Percentiles rank a stretch among this genome's conserved stretches.
phyloP scores from a whole-genome alignment of 1,284 basidiomycete genomes.

The Kalmanozyma brasiliensis region DNA sequence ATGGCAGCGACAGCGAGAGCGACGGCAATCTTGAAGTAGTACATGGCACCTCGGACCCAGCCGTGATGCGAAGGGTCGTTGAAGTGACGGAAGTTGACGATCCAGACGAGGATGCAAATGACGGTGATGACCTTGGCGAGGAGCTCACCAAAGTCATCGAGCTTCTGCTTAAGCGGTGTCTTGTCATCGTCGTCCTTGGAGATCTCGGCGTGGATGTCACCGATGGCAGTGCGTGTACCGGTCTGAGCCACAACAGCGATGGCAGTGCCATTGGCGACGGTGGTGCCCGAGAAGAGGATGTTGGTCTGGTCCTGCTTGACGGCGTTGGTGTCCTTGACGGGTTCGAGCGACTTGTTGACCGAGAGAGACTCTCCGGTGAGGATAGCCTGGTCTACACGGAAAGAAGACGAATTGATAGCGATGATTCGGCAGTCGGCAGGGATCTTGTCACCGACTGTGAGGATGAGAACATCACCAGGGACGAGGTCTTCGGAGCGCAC shows the following conservation, averaged over 20 bases:
- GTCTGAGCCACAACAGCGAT: constrained; percentile 60
- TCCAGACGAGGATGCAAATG: constrained; percentile 67
- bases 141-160: constrained; percentile 67
- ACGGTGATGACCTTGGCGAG: constrained; percentile 66
- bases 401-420: constrained; percentile 59
- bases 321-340: constrained; percentile 53
- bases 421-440: constrained; percentile 66
- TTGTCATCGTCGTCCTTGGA: constrained; percentile 62
- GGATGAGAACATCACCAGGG: constrained; percentile 64
- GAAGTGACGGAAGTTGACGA: constrained; percentile 67
- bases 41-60: constrained; percentile 64
- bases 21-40: constrained; percentile 68
- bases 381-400: constrained; percentile 67
- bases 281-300: constrained; percentile 66
- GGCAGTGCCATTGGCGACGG: constrained; percentile 61
- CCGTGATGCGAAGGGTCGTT: constrained; percentile 66
- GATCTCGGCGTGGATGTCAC: constrained; percentile 65
- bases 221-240: constrained; percentile 64
- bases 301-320: constrained; percentile 68
- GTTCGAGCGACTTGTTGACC: constrained; percentile 61
- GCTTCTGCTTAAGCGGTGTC: constrained; percentile 66
- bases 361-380: constrained; percentile 65
- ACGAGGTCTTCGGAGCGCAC: constrained; percentile 60
- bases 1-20: constrained; percentile 67
- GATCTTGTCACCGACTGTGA: constrained; percentile 66